Percentiles rank a stretch among this genome's conserved stretches.
These are phyloP conservation scores for Penicillium sp. DNA, from an alignment of 2,329 filamentous ascomycete genomes.

Conservation along the genomic window DNA sequence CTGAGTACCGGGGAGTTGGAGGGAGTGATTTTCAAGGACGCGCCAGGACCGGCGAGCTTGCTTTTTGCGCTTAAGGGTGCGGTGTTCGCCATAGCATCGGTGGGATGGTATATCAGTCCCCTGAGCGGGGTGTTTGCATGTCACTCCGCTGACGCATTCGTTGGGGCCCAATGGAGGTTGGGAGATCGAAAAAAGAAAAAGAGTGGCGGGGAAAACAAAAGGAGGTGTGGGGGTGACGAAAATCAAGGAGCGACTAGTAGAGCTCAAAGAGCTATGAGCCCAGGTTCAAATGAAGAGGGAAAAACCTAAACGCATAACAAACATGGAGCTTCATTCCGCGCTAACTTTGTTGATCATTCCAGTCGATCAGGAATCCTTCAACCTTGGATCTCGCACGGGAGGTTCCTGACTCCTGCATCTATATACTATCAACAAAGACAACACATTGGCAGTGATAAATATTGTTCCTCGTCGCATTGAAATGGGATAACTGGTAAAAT, in stretches of 20 bases:
- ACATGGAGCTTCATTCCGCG: slow-evolving; percentile 20
- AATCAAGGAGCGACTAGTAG: background rate
- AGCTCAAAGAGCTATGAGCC: background rate
- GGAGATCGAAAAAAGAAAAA: background rate
- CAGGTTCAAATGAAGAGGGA: background rate
- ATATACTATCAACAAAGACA: background rate
- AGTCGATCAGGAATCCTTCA: slow-evolving; percentile 20
- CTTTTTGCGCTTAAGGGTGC: slow-evolving; percentile 33
- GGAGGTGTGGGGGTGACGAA: slow-evolving; percentile 4
- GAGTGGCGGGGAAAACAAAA: slow-evolving; percentile 8
- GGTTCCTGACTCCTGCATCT: background rate
- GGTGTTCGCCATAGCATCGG: slow-evolving; percentile 39
- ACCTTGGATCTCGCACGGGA: background rate
- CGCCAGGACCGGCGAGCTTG: slow-evolving; percentile 34
- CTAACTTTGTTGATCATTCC: slow-evolving; percentile 21
- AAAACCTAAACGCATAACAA: slow-evolving; percentile 4
- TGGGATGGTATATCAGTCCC: slow-evolving; percentile 28
- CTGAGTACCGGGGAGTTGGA: slow-evolving; percentile 71
- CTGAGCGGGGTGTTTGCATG: slow-evolving; percentile 28
- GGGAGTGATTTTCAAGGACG: slow-evolving; percentile 66
- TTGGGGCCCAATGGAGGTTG: background rate
- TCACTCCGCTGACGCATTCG: slow-evolving; percentile 31
- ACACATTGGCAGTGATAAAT: background rate
- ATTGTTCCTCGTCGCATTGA: too few relatives aligned
- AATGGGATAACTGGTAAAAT: too few relatives aligned